Base-by-base conservation (phyloP, 768 basidiomycete species). In the Candolleomyces efflorescens region DNA sequence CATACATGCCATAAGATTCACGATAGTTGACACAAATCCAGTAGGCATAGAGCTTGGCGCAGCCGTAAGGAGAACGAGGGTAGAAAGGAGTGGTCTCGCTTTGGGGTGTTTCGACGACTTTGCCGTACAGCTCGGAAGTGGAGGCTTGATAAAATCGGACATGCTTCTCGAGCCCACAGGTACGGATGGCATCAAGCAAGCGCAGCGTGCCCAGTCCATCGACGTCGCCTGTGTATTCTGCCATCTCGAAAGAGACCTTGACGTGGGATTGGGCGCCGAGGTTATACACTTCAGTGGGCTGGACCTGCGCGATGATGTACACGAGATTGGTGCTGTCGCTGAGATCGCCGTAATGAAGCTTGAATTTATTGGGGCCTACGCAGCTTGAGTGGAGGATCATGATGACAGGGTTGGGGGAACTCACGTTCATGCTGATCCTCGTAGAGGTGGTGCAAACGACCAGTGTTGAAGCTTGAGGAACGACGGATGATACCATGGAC, bases 221-320 rank as follows among this genome's bases (percentile, higher is more conserved):
- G 50, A 98, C 95, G 67, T 98, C 96, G 52, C 92, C 94, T 0
- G 96, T 98, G 77, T 98, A 98, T 74, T 98, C 95, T 23, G 95
- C 92, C 93, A 98, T 96, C 73, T 98, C 96, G 72, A 98, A 98
- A 24, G 94, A 97, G 63, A 98, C 95, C 73, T 98, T 98, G 78
- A 98, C 95, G 76, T 98, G 95, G 44, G 92, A 94, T 72, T 98
- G 95, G 15, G 95, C 95, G 46, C 94, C 95, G 53, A 98, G 87
- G 73, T 98, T 98, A 84, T 97, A 98, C 60, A 98, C 88, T 75
- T 98, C 96, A 20, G 93, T 88, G 2, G 95, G 95, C 71, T 90
- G 90, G 55, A 97, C 94, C 65, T 92, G 87, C 3, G 96, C 89
- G 70, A 98, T 88, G 77, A 98, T 89, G 74, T 94, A 94, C 46